Base-by-base conservation (phyloP, 805 yeast genomes). In the Candida maris region DNA sequence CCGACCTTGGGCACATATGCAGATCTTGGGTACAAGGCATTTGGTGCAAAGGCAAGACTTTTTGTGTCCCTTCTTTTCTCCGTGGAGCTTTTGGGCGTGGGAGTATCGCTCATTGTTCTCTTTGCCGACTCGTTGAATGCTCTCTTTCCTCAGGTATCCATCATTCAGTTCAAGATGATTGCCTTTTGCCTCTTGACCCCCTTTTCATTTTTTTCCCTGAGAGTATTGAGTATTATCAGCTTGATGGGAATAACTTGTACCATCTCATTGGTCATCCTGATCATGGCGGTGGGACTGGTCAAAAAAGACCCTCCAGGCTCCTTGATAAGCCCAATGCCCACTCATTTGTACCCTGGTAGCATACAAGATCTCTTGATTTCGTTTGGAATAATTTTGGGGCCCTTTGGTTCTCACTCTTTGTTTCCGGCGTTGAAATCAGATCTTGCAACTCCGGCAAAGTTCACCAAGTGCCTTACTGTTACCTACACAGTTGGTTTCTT, bases 51-150 rank as follows among this genome's bases (percentile, higher is more conserved):
- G 21, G 95, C 93, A 2, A 73, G 95, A 50, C 67, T 85, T 3
- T 57, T 82, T 23, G 83, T 88, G 21, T 84, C 95, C 2, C 47
- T 79, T 10, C 53, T 87, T 10, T 87, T 88, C 54, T 80, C 91
- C 1, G 48, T 85, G 27, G 96, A 88, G 51, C 67, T 88, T 29
- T 48, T 84, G 38, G 95, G 91, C 3, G 81, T 83, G 29, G 89
- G 95, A 13, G 89, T 88, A 8, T 75, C 95, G 0, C 66, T 88
- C 42, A 75, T 85, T 32, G 85, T 88, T 16, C 66, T 88, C 17
- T 86, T 88, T 59, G 87, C 94, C 15, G 96, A 88, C 60, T 85
- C 95, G 1, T 68, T 88, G 36, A 75, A 76, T 61, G 86, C 89
- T 0, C 61, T 85, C 26, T 68, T 75, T 45, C 85, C 85, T 2